Base-by-base conservation (phyloP, 352 stramenopile genomes). In the Lagenidium giganteum region DNA sequence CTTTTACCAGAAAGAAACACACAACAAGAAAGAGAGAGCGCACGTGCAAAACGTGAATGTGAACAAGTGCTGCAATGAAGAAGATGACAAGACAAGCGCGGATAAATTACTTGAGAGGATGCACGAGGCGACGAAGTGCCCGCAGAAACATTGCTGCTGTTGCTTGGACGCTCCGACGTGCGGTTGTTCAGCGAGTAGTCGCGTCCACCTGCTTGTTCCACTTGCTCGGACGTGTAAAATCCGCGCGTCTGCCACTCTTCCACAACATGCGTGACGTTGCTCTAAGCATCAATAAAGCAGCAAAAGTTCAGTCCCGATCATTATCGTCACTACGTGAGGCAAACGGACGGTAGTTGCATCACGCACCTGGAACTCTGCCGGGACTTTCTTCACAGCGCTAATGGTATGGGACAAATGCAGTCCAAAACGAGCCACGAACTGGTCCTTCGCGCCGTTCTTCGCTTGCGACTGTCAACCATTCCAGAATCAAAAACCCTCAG, bases 341-440 rank as follows among this genome's bases (percentile, higher is more conserved):
- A 26, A 9, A 37, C n/a, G n/a, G n/a, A n/a, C n/a, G n/a, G n/a
- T n/a, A n/a, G n/a, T n/a, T n/a, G n/a, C n/a, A n/a, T n/a, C n/a
- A 42, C 17, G 20, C 43, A 91, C 79, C 72, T 89, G 74, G 11
- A 57, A 57, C 2, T 88, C 60, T 2, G 68, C 47, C 4, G 78
- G 67, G 26, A 87, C 73, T 47, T 81, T 83, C 50, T 84, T 84
- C 23, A 89, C 62, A 0, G 81, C 76, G 8, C 30, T 57, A 25
- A 93, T 70, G n/a, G 81, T 93, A 43, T 88, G 70, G 24, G 54
- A 61, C 37, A 93, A 50, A 17, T 84, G 78, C 26, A 87, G 62
- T n/a, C 61, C 42, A 31, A 93, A 93, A n/a, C 81, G 74, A 52
- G 85, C 84, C 3, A 81, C 67, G 47, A 89, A 93, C 18, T 58